Conservation (phyloP, 2,329 filamentous ascomycete genomes). For the Aspergillus alliaceus region DNA sequence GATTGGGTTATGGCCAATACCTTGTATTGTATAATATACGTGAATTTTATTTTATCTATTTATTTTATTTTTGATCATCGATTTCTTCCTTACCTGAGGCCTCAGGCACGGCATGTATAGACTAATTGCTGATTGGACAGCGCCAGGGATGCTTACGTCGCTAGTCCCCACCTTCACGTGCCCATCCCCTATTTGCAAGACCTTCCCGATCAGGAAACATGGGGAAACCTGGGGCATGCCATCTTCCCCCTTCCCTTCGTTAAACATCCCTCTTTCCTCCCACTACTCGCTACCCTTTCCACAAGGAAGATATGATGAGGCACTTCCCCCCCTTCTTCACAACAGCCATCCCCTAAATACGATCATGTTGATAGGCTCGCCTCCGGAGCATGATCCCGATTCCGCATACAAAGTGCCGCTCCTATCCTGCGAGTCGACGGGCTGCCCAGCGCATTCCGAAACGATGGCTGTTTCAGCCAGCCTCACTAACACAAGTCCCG, state of each 20-base stretch:
- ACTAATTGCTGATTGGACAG: too few relatives aligned
- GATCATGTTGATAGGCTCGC: not conserved
- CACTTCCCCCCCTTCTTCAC: not conserved
- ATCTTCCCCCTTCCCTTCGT: not conserved
- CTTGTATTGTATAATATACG: not conserved
- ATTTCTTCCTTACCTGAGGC: not conserved
- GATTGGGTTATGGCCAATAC: not conserved
- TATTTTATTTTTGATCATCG: too few relatives aligned
- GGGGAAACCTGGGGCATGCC: not conserved
- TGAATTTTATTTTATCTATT: too few relatives aligned
- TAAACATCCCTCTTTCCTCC: not conserved
- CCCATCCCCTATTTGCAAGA: not conserved
- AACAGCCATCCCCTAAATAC: not conserved
- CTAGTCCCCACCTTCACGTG: slow-evolving; percentile 6
- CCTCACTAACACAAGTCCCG: not conserved
- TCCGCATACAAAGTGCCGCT: not conserved
- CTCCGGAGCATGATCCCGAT: not conserved
- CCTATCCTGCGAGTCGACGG: not conserved
- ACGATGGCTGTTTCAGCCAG: not conserved
- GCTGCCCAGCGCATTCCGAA: not conserved
- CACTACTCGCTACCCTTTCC: not conserved
- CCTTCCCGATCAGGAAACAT: slow-evolving; percentile 8
- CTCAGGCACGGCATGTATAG: not conserved
- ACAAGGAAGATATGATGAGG: not conserved
- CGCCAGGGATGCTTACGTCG: not conserved